A percentile compares a stretch with the other conserved stretches of the same genome.
These are phyloP conservation scores for Spencermartinsiella europaea DNA, from an alignment of 805 yeast genomes.

Conservation along the genomic window DNA sequence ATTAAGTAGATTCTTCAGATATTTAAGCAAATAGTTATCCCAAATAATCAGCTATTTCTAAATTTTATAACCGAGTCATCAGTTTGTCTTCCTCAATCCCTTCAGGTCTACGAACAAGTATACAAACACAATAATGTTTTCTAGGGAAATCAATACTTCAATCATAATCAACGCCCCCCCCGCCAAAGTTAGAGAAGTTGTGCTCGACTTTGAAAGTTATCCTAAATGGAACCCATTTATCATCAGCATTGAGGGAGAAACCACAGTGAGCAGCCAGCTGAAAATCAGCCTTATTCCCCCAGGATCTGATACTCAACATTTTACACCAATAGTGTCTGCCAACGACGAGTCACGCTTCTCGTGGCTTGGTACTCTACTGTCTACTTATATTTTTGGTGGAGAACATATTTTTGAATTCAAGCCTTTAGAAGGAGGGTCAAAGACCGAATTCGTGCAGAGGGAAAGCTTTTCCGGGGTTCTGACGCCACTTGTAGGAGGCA, in stretches of 20 bases:
- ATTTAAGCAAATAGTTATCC: too few species aligned
- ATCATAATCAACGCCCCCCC: slow-evolving; percentile 8
- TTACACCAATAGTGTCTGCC: neutral
- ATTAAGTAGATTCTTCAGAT: too few species aligned
- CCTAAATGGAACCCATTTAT: slow-evolving; percentile 7
- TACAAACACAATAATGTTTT: neutral
- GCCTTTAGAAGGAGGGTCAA: neutral
- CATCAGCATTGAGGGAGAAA: neutral
- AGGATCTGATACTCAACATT: neutral
- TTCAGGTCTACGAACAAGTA: too few species aligned
- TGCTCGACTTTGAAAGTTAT: slow-evolving; percentile 6
- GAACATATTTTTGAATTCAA: neutral
- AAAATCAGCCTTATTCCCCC: neutral
- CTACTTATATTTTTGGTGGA: neutral
- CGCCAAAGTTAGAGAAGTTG: slow-evolving; percentile 6
- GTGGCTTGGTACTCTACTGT: neutral
- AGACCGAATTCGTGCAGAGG: neutral
- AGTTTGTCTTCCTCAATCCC: too few species aligned
- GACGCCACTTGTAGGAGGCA: neutral
- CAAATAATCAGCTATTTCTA: too few species aligned
- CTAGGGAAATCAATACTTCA: neutral
- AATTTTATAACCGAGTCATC: too few species aligned
- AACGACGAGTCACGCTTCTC: neutral
- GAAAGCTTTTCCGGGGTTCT: neutral
- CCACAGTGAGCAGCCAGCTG: neutral